Conservation (phyloP, 805 yeast genomes). For the Yarrowia sp. region DNA sequence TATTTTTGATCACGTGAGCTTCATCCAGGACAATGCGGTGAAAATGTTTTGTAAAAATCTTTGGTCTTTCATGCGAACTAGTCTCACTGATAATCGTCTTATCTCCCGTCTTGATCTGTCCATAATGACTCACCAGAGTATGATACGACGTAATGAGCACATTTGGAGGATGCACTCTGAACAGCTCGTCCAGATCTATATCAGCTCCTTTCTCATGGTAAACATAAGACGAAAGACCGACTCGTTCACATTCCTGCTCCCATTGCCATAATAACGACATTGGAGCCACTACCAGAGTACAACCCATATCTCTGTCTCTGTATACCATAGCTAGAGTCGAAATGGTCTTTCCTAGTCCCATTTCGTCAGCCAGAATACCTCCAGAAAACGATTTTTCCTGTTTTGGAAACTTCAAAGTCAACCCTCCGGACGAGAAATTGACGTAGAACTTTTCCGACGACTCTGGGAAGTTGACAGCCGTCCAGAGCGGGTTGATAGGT, state of each 20-base stretch:
- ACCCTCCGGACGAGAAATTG: constrained; percentile 75
- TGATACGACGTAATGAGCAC: constrained; percentile 86
- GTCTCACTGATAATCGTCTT: background rate
- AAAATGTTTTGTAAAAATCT: constrained; percentile 65
- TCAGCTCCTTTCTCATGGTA: constrained; percentile 70
- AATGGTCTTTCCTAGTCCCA: constrained; percentile 95
- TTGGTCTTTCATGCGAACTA: constrained; percentile 26
- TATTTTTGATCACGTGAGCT: constrained; percentile 83
- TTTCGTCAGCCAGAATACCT: constrained; percentile 92
- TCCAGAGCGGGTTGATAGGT: constrained; percentile 83
- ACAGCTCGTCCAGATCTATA: constrained; percentile 50
- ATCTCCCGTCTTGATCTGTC: constrained; percentile 40
- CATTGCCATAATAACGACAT: constrained; percentile 91
- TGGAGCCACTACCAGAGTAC: constrained; percentile 82
- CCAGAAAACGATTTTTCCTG: constrained; percentile 63
- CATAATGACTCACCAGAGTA: constrained; percentile 74
- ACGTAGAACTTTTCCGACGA: constrained; percentile 54
- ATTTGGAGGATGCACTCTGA: constrained; percentile 52
- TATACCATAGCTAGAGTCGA: constrained; percentile 73
- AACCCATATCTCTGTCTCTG: constrained; percentile 45
- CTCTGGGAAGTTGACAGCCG: constrained; percentile 69
- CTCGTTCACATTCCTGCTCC: constrained; percentile 59
- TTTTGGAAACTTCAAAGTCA: constrained; percentile 65
- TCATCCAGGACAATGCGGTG: constrained; percentile 82
- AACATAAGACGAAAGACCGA: constrained; percentile 42